Conservation (phyloP, 176 grass and related monocot genomes). For the Typha latifolia region DNA sequence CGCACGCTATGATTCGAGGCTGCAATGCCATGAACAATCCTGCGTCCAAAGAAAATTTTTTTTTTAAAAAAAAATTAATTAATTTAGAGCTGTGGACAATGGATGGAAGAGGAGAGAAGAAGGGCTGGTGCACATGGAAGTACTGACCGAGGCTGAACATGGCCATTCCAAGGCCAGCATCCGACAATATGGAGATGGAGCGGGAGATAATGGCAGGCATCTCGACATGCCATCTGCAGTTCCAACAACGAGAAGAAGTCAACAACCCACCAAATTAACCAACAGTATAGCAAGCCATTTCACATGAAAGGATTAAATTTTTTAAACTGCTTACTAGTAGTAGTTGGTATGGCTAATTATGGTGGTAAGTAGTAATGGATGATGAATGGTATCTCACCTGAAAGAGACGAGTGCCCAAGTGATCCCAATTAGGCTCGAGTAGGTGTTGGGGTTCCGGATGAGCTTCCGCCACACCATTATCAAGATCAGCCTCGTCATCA, state of each 20-base stretch:
- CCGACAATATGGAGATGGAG: slow-evolving; percentile 95
- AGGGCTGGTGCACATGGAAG: background rate
- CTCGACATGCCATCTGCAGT: slow-evolving; percentile 60
- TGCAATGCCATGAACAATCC: slow-evolving; percentile 99
- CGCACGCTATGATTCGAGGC: slow-evolving; percentile 96
- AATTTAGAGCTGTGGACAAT: background rate
- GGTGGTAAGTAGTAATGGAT: background rate
- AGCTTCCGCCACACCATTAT: slow-evolving; percentile 99
- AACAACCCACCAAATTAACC: background rate
- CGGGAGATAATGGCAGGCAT: slow-evolving; percentile 85
- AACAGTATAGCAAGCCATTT: background rate
- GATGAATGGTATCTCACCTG: slow-evolving; percentile 28
- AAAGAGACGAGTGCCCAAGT: slow-evolving; percentile 95
- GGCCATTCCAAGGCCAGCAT: slow-evolving; percentile 98
- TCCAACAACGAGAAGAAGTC: background rate
- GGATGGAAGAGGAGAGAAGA: background rate
- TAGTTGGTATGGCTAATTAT: background rate
- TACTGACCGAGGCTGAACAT: slow-evolving; percentile 97
- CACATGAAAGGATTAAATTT: background rate
- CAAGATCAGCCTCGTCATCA: slow-evolving; percentile 90
- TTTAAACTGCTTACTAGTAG: too few species aligned
- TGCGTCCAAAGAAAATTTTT: slow-evolving; percentile 10
- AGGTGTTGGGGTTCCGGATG: slow-evolving; percentile 98
- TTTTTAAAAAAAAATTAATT: too few species aligned
- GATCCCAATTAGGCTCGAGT: slow-evolving; percentile 90